Base-by-base conservation (phyloP, 2,329 filamentous ascomycete species). In the Monilinia aucupariae region DNA sequence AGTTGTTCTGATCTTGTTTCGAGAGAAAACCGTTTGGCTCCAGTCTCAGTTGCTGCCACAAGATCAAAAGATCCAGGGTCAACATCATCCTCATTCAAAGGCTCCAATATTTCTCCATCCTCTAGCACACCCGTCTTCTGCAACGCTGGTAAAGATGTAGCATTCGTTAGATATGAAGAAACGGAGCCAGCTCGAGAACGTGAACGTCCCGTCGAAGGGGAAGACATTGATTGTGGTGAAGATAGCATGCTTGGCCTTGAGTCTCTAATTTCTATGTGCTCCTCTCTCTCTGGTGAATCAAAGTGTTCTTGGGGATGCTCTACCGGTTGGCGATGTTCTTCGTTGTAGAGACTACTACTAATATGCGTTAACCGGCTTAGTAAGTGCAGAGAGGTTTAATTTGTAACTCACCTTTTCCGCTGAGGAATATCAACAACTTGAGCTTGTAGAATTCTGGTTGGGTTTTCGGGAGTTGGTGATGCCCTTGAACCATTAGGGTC, bases 1-100 rank as follows among this genome's bases (percentile, higher is more conserved):
- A 91, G 76, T 15, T 84, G 77, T 63, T 88, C 85, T 0, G 86
- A 84, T 51, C 84, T 81, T n/a, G 78, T 76, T 73, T 90, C 88
- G 0, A 91, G 76, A 2, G 82, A 83, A 70, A 84, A 83, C 59
- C 69, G 74, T 61, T 69, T 70, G 13, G 66, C 66, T 51, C 66
- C 75, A 59, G 64, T 71, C 20, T 77, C 75, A 12, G 68, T 69
- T 10, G 79, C 77, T 20, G 77, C 77, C 6, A 85, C 72, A 0
- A 86, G 76, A 67, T 84, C 81, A 68, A 81, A 84, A 0, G 78
- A 82, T 48, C 74, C 73, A 13, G 81, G 80, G 64, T 84, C 81
- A 61, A 83, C 76, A 71, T 83, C 81, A 3, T 80, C 68, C 49
- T 71, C 71, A 32, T 68, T 64, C 53, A 76, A 66, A 7, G 74